phyloP scores from a whole-genome alignment of 345 rosid species.

The Angophora floribunda region DNA sequence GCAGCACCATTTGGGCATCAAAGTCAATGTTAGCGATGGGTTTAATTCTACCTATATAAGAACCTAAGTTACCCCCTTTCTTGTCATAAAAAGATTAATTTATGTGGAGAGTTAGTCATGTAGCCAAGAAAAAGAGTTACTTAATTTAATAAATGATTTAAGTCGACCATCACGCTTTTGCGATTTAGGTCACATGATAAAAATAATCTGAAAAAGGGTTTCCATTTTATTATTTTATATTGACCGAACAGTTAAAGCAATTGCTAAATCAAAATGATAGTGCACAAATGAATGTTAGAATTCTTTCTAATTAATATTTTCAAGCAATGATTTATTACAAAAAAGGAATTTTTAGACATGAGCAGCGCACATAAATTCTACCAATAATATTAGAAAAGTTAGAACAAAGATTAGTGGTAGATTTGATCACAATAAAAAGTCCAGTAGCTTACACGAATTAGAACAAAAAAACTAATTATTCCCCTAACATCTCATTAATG shows the following conservation, averaged over 20 bases:
- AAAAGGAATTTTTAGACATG: not conserved
- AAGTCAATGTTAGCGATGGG: too few relatives aligned
- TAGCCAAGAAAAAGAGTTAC: not conserved
- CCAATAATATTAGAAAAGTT: not conserved
- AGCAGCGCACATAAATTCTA: not conserved
- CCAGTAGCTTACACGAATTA: not conserved
- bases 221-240: not conserved
- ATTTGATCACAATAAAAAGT: not conserved
- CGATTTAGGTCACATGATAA: not conserved
- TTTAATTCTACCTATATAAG: too few relatives aligned
- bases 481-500: too few relatives aligned
- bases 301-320: not conserved
- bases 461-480: not conserved
- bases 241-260: not conserved
- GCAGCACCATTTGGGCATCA: too few relatives aligned
- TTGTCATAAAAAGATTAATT: too few relatives aligned
- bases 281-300: not conserved
- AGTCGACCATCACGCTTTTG: not conserved
- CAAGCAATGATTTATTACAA: not conserved
- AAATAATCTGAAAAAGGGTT: not conserved
- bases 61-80: too few relatives aligned
- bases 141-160: not conserved
- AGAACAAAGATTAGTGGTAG: not conserved
- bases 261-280: not conserved
- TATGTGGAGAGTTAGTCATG: too few relatives aligned